A percentile compares a stretch with the other conserved stretches of the same genome.
Conservation (phyloP, 768 basidiomycete species). For the Candolleomyces efflorescens region DNA sequence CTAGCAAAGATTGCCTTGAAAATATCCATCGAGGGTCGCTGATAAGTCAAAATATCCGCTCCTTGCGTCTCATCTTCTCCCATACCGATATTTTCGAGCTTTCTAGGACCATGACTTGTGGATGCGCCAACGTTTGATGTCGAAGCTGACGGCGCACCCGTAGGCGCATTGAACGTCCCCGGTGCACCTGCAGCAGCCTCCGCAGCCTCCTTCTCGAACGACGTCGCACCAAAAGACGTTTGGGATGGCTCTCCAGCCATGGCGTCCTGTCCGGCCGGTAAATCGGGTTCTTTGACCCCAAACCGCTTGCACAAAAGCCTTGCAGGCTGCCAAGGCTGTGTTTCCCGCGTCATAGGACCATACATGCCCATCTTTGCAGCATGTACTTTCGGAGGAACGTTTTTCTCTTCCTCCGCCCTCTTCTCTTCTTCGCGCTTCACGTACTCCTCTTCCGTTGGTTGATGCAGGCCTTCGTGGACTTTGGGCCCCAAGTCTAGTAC, state of each 20-base stretch:
- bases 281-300: conserved; percentile 84
- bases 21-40: conserved; percentile 84
- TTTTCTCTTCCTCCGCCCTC: conserved; percentile 43
- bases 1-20: conserved; percentile 99
- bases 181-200: conserved; percentile 7
- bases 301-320: conserved; percentile 89
- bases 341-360: conserved; percentile 79
- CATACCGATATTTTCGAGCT: conserved; percentile 79
- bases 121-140: neutral
- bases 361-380: conserved; percentile 90
- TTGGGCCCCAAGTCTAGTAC: conserved; percentile 64
- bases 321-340: conserved; percentile 74
- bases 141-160: neutral
- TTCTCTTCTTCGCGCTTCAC: conserved; percentile 38
- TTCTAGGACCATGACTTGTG: conserved; percentile 34
- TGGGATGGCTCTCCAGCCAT: conserved; percentile 16
- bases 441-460: conserved; percentile 45
- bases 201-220: conserved; percentile 14
- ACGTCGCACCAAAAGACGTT: conserved; percentile 5
- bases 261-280: conserved; percentile 32
- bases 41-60: conserved; percentile 80
- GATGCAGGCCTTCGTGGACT: conserved; percentile 64
- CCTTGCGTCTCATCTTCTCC: conserved; percentile 94
- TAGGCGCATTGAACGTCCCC: neutral
- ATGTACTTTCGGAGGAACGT: conserved; percentile 71